Conservation (phyloP, 2,329 filamentous ascomycete species). For the Aspergillus calidoustus region DNA sequence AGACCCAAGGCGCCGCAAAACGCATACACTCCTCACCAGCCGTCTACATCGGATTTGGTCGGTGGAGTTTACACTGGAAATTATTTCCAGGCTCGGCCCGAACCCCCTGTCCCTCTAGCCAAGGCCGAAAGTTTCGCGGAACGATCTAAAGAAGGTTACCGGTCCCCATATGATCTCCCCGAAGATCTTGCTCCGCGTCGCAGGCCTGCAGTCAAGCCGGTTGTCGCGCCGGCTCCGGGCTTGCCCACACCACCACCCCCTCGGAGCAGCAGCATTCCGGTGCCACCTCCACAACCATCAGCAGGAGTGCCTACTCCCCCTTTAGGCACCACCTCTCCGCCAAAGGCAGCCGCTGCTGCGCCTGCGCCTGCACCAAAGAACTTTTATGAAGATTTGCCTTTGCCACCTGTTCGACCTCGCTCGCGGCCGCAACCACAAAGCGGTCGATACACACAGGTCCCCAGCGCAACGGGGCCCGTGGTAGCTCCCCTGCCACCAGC, state of each 20-base stretch:
- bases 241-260: slow-evolving; percentile 58
- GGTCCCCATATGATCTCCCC: slow-evolving; percentile 92
- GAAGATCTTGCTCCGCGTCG: slow-evolving; percentile 74
- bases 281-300: slow-evolving; percentile 21
- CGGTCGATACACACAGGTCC: slow-evolving; percentile 47
- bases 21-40: slow-evolving; percentile 57
- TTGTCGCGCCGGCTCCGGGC: slow-evolving; percentile 49
- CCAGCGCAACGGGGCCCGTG: slow-evolving; percentile 30
- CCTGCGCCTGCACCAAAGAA: slow-evolving; percentile 44
- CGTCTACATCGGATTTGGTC: slow-evolving; percentile 54
- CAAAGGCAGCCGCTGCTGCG: slow-evolving; percentile 13
- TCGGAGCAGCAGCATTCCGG: slow-evolving; percentile 66
- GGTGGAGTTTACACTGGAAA: slow-evolving; percentile 36
- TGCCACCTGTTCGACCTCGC: slow-evolving; percentile 54
- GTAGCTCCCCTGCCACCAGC: slow-evolving; percentile 22
- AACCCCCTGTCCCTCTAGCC: slow-evolving; percentile 37
- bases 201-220: slow-evolving; percentile 65
- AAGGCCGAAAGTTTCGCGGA: slow-evolving; percentile 84
- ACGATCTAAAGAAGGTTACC: slow-evolving; percentile 88
- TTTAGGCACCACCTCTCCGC: slow-evolving; percentile 42
- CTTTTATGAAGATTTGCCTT: slow-evolving; percentile 80
- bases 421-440: slow-evolving; percentile 59
- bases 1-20: slow-evolving; percentile 36
- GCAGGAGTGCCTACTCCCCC: slow-evolving; percentile 25
- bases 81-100: slow-evolving; percentile 34